A percentile compares a stretch with the other conserved stretches of the same genome.
These are phyloP conservation scores for Luffa aegyptiaca DNA, from an alignment of 306 rosid species.

Conservation along the genomic window DNA sequence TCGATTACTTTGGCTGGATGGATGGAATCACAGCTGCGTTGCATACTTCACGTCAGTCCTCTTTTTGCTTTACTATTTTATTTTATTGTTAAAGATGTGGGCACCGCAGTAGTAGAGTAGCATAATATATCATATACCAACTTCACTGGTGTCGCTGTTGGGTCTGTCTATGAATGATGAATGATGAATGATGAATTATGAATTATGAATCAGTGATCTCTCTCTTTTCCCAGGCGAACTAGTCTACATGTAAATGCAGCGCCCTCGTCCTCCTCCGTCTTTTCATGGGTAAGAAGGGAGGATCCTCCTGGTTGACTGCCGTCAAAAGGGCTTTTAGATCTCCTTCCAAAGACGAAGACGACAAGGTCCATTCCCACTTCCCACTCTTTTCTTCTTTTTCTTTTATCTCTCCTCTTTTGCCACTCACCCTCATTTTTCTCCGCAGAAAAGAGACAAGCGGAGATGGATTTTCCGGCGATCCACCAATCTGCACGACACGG, in stretches of 20 bases:
- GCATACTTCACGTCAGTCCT: neutral
- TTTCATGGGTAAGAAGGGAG: slow-evolving; percentile 86
- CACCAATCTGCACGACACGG: slow-evolving; percentile 36
- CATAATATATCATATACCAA: neutral
- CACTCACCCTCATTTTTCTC: neutral
- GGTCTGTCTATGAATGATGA: neutral
- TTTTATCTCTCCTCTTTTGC: neutral
- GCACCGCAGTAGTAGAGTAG: neutral
- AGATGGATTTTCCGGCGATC: slow-evolving; percentile 79
- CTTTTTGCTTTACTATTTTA: neutral
- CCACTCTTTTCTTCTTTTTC: too few relatives aligned
- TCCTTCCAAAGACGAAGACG: slow-evolving; percentile 91
- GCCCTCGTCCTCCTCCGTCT: neutral
- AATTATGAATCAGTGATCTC: neutral
- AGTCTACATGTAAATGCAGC: neutral
- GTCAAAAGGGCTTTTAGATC: slow-evolving; percentile 98
- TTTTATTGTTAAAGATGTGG: neutral
- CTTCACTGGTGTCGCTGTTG: neutral
- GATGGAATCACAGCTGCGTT: neutral
- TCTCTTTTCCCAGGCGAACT: neutral
- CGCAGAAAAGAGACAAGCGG: slow-evolving; percentile 75
- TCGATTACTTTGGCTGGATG: neutral
- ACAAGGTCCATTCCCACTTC: slow-evolving; percentile 36
- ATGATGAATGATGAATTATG: neutral
- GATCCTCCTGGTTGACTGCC: slow-evolving; percentile 87